Percentiles rank a stretch among this genome's conserved stretches.
Evolutionary conservation across 495 filamentous ascomycete species (phyloP).

Genomic region (Xylaria grammica): DNA sequence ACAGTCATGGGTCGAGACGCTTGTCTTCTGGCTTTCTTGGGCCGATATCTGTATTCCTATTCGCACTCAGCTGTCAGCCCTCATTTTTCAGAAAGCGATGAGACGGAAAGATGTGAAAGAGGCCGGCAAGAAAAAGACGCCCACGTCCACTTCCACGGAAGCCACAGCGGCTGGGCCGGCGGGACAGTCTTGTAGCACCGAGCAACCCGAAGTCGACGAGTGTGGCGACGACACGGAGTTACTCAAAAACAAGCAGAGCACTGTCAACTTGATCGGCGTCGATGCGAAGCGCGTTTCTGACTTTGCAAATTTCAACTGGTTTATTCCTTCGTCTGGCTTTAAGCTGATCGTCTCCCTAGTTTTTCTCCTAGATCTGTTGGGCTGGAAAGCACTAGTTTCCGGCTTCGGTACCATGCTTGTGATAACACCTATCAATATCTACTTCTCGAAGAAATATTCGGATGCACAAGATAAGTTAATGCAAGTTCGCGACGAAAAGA

Average conservation of each 20-base stretch:
- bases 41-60: constrained; percentile 68
- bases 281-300: constrained; percentile 77
- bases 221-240: constrained; percentile 55
- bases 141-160: constrained; percentile 25
- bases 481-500: constrained; percentile 79
- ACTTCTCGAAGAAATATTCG: constrained; percentile 69
- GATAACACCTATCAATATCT: constrained; percentile 72
- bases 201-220: constrained; percentile 34
- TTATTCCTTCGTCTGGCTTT: constrained; percentile 65
- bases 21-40: constrained; percentile 69
- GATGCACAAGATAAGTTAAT: constrained; percentile 73
- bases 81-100: constrained; percentile 80
- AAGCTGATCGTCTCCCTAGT: constrained; percentile 67
- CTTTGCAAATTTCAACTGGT: constrained; percentile 67
- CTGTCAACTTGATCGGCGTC: constrained; percentile 79
- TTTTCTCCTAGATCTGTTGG: constrained; percentile 73
- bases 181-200: constrained; percentile 30
- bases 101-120: constrained; percentile 79
- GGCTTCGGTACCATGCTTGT: constrained; percentile 69
- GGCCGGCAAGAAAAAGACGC: constrained; percentile 43
- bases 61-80: constrained; percentile 69
- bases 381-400: constrained; percentile 71
- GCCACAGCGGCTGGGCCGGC: constrained; percentile 31
- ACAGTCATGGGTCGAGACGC: constrained; percentile 63
- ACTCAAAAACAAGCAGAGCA: constrained; percentile 70